phyloP scores from a whole-genome alignment of 495 filamentous ascomycete genomes.

The Penicillium parvum region DNA sequence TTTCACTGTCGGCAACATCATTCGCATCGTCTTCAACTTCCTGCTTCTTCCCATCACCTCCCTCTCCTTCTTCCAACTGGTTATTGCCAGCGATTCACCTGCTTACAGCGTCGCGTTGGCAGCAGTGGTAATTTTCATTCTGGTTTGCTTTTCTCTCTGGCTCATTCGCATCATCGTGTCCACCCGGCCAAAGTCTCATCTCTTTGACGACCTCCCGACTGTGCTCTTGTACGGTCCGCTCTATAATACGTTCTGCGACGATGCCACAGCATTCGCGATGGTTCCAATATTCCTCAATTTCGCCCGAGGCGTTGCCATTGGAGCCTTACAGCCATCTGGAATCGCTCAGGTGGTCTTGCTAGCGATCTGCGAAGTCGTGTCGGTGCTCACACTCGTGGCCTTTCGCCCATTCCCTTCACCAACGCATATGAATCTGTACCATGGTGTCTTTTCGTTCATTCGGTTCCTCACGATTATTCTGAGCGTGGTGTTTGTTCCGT shows the following conservation, averaged over 20 bases:
- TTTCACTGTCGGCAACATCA: slow-evolving; percentile 82
- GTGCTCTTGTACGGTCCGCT: slow-evolving; percentile 87
- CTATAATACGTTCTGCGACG: slow-evolving; percentile 95
- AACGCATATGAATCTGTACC: slow-evolving; percentile 97
- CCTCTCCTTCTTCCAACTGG: slow-evolving; percentile 84
- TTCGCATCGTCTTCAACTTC: slow-evolving; percentile 87
- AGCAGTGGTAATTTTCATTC: slow-evolving; percentile 63
- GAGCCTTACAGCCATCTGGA: slow-evolving; percentile 86
- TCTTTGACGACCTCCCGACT: slow-evolving; percentile 90
- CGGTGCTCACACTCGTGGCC: slow-evolving; percentile 80
- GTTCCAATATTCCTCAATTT: slow-evolving; percentile 80
- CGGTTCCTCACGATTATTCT: slow-evolving; percentile 76
- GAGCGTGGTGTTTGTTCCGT: slow-evolving; percentile 82
- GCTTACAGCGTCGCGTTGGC: slow-evolving; percentile 67
- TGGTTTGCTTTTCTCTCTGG: slow-evolving; percentile 72
- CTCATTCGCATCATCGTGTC: slow-evolving; percentile 71
- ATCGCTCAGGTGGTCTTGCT: slow-evolving; percentile 88
- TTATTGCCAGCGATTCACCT: slow-evolving; percentile 64
- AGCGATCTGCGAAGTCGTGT: slow-evolving; percentile 89
- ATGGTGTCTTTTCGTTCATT: slow-evolving; percentile 75
- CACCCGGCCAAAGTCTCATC: slow-evolving; percentile 73
- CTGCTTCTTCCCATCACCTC: slow-evolving; percentile 83
- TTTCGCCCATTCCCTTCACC: slow-evolving; percentile 85
- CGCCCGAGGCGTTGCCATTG: slow-evolving; percentile 82
- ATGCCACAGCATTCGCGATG: slow-evolving; percentile 81